These are phyloP conservation scores for Debaryomycetaceae sp. DNA, from an alignment of 1,139 yeast genomes.

Conservation along the genomic window DNA sequence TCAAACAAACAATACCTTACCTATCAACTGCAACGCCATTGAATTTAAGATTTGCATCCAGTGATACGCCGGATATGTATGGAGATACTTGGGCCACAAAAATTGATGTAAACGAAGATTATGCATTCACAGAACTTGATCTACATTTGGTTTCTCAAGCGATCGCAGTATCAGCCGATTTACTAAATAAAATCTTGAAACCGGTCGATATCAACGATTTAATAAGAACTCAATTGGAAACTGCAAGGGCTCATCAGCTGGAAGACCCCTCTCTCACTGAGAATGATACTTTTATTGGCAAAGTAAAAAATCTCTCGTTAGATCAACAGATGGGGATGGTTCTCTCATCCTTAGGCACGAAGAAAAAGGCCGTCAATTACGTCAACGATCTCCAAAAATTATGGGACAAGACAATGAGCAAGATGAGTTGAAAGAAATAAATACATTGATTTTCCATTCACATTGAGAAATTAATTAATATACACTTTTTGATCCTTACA, in stretches of 20 bases:
- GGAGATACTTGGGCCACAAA: slow-evolving; percentile 46
- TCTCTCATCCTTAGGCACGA: slow-evolving; percentile 9
- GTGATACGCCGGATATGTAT: slow-evolving; percentile 24
- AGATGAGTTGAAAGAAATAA: neutral
- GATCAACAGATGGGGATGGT: slow-evolving; percentile 22
- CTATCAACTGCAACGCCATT: slow-evolving; percentile 48
- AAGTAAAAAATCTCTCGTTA: slow-evolving; percentile 12
- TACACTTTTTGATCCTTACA: neutral
- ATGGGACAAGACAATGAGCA: slow-evolving; percentile 16
- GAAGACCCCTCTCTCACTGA: slow-evolving; percentile 12
- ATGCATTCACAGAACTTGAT: slow-evolving; percentile 40
- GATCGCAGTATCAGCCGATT: slow-evolving; percentile 28
- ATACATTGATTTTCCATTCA: neutral
- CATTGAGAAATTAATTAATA: neutral
- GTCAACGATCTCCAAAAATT: slow-evolving; percentile 14
- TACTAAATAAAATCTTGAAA: slow-evolving; percentile 22
- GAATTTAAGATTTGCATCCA: slow-evolving; percentile 39
- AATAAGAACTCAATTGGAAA: slow-evolving; percentile 7
- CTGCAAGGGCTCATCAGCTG: slow-evolving; percentile 7
- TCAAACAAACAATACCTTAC: slow-evolving; percentile 55
- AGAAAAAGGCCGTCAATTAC: slow-evolving; percentile 7
- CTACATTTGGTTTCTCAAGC: slow-evolving; percentile 28
- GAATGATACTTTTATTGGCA: slow-evolving; percentile 9
- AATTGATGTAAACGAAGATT: slow-evolving; percentile 51
- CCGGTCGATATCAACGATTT: slow-evolving; percentile 23